Percentiles rank a stretch among this genome's conserved stretches.
These are phyloP conservation scores for Solanum medicagineum DNA, from an alignment of 257 asterid species.

Conservation along the genomic window DNA sequence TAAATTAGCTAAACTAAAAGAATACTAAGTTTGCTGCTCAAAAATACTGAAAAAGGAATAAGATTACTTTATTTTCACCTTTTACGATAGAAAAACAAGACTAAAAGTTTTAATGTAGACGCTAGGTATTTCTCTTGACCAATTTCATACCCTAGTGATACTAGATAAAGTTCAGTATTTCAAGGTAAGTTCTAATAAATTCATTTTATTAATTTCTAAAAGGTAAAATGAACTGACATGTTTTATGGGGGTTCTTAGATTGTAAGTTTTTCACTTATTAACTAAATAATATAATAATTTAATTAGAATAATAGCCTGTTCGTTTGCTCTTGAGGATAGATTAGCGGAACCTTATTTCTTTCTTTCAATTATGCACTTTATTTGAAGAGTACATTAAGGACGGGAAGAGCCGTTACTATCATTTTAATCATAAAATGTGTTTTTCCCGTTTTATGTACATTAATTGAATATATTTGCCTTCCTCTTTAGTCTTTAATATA, in stretches of 20 bases:
- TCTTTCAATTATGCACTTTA: neutral
- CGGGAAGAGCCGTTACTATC: neutral
- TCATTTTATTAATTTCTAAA: too few species aligned
- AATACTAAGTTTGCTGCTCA: too few species aligned
- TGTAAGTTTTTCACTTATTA: neutral
- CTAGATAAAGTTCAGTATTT: too few species aligned
- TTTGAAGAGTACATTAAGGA: neutral
- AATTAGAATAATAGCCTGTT: neutral
- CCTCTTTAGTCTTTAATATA: neutral
- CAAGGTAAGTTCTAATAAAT: too few species aligned
- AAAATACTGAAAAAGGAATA: too few species aligned
- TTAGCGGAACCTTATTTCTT: neutral
- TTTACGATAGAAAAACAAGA: too few species aligned
- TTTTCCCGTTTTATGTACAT: neutral
- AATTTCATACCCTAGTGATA: too few species aligned
- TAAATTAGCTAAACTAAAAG: too few species aligned
- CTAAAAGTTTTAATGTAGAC: too few species aligned
- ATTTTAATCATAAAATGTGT: neutral
- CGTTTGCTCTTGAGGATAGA: neutral
- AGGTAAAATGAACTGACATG: neutral
- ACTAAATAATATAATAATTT: neutral
- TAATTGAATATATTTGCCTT: neutral
- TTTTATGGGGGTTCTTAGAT: neutral
- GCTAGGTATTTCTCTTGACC: too few species aligned
- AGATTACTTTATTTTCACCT: too few species aligned